Percentiles rank a stretch among this genome's conserved stretches.
phyloP scores from a whole-genome alignment of 768 basidiomycete genomes.

The Lactifluus piperatus region DNA sequence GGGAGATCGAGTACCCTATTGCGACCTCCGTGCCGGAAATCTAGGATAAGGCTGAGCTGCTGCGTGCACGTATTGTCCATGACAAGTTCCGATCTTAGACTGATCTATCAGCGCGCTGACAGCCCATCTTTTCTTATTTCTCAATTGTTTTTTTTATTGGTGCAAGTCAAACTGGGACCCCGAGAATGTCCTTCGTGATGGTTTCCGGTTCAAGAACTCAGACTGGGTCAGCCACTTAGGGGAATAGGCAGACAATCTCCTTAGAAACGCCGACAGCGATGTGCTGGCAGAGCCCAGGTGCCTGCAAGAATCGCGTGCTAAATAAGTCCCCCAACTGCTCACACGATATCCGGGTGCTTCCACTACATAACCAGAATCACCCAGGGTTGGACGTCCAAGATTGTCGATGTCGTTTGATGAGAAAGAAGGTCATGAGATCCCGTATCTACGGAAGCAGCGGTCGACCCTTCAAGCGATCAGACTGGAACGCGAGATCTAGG shows the following conservation, averaged over 20 bases:
- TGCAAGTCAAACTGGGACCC: not conserved
- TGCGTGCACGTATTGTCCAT: not conserved
- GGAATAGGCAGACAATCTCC: not conserved
- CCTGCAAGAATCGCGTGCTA: not conserved
- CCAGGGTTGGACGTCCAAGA: no score
- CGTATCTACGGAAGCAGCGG: not conserved
- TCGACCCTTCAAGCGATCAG: not conserved
- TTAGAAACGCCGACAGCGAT: not conserved
- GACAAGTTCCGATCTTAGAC: not conserved
- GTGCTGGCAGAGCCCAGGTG: not conserved
- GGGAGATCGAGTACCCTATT: not conserved
- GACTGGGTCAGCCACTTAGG: not conserved
- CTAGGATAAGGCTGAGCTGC: not conserved
- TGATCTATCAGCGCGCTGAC: not conserved
- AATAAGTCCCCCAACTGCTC: not conserved
- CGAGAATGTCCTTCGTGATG: not conserved
- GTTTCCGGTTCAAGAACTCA: not conserved
- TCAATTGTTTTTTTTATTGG: not conserved
- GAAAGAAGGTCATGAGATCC: slow-evolving; percentile 1
- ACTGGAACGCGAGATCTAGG: slow-evolving; percentile 7
- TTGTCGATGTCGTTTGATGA: no score
- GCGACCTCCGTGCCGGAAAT: not conserved
- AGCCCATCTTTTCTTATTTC: not conserved
- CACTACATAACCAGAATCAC: not conserved
- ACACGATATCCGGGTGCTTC: not conserved